phyloP scores from a whole-genome alignment of 1,284 basidiomycete species.

The Ganoderma boninense region DNA sequence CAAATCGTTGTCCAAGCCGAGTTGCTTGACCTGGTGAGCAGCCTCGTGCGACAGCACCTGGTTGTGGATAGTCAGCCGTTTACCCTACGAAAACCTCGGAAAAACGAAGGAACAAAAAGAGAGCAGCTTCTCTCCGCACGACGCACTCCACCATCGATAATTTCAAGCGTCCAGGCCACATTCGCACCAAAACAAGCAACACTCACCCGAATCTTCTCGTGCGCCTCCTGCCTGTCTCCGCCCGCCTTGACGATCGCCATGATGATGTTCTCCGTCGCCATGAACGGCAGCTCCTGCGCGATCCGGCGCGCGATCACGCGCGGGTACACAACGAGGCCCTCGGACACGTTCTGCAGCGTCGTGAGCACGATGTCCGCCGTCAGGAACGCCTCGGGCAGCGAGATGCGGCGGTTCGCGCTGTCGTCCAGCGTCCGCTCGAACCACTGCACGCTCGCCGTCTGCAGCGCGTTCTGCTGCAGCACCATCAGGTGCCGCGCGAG shows the following conservation, averaged over 20 bases:
- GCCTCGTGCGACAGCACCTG: conserved; percentile 96
- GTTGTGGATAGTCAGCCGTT: neutral
- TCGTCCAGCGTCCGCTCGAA: conserved; percentile 97
- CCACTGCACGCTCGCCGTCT: conserved; percentile 95
- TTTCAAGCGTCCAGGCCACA: neutral
- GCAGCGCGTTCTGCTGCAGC: conserved; percentile 91
- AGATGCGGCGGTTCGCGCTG: conserved; percentile 95
- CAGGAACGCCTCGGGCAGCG: conserved; percentile 96
- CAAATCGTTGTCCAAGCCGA: conserved; percentile 96
- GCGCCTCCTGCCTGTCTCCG: conserved; percentile 96
- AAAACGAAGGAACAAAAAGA: neutral
- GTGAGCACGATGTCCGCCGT: conserved; percentile 97
- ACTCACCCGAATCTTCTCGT: conserved; percentile 92
- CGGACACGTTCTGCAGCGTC: conserved; percentile 95
- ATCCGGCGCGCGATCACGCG: conserved; percentile 94
- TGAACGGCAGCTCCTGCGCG: conserved; percentile 96
- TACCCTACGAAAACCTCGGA: neutral
- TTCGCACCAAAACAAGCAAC: conserved; percentile 13
- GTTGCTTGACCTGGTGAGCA: conserved; percentile 92
- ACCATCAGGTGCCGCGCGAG: conserved; percentile 94
- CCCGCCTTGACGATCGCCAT: conserved; percentile 98
- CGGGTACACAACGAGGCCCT: conserved; percentile 98
- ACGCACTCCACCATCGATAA: neutral
- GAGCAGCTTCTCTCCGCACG: neutral
- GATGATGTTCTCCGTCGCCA: conserved; percentile 99